Percentiles rank a stretch among this genome's conserved stretches.
phyloP scores from a whole-genome alignment of 129 eudicot species.

The Chrysanthemum makinoi region DNA sequence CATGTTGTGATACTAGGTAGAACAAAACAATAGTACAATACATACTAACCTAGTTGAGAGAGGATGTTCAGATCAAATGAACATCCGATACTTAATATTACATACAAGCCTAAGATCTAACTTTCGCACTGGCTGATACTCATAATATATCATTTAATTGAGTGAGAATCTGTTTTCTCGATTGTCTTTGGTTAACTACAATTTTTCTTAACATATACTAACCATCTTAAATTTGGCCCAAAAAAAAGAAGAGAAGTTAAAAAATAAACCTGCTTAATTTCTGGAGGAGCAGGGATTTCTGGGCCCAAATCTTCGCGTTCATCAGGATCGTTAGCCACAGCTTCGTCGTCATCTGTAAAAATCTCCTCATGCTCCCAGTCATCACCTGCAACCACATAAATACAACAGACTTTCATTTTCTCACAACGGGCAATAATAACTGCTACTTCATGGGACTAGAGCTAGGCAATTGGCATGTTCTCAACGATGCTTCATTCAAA shows the following conservation, averaged over 20 bases:
- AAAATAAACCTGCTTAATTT: conserved; percentile 74
- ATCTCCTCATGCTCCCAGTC: conserved; percentile 99
- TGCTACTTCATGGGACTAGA: neutral
- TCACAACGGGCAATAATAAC: conserved; percentile 18
- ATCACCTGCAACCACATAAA: conserved; percentile 61
- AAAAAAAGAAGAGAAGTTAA: neutral
- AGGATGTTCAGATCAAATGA: too few relatives aligned
- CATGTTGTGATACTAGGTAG: too few relatives aligned
- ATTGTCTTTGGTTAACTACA: too few relatives aligned
- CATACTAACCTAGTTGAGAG: too few relatives aligned
- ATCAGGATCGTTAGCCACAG: conserved; percentile 79
- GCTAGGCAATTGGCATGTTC: conserved; percentile 9
- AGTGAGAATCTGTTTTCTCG: neutral
- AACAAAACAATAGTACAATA: too few relatives aligned
- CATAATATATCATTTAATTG: too few relatives aligned
- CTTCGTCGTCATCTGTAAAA: conserved; percentile 97
- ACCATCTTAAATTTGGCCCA: neutral
- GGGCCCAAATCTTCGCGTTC: conserved; percentile 97
- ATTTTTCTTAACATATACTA: neutral
- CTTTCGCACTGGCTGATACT: too few relatives aligned
- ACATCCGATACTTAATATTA: too few relatives aligned
- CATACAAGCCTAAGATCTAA: too few relatives aligned
- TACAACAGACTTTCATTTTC: conserved; percentile 10
- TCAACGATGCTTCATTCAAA: conserved; percentile 6
- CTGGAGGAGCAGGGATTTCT: conserved; percentile 99